Evolutionary conservation across 352 stramenopile species (phyloP).

Genomic region (Phytophthora foliorum): DNA sequence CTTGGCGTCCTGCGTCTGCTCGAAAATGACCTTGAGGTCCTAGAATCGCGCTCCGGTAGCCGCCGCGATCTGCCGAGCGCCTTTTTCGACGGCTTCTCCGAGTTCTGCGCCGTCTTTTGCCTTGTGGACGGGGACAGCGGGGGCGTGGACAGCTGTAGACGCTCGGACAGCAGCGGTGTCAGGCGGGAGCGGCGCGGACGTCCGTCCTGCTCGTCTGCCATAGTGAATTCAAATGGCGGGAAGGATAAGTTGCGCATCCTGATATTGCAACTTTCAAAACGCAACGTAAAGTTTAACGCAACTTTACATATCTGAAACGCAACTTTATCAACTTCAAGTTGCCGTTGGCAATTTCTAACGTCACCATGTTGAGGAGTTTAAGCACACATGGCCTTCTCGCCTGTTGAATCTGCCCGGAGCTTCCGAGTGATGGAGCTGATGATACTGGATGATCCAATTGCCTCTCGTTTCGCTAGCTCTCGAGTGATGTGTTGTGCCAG

Average conservation of each 20-base stretch:
- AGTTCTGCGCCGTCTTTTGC: slow-evolving; percentile 9
- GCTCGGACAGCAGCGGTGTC: slow-evolving; percentile 30
- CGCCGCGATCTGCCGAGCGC: slow-evolving; percentile 1
- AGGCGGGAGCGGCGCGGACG: slow-evolving; percentile 13
- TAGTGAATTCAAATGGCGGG: not conserved
- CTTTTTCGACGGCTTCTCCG: slow-evolving; percentile 15
- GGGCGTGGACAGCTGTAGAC: slow-evolving; percentile 31
- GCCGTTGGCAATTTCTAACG: no score
- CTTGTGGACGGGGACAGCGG: slow-evolving; percentile 3
- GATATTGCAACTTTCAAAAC: no score
- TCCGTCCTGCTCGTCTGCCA: not conserved
- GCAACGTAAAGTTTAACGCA: no score
- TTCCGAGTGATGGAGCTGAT: not conserved
- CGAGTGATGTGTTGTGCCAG: slow-evolving; percentile 33
- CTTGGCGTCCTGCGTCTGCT: slow-evolving; percentile 9
- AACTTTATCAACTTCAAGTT: no score
- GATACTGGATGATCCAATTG: not conserved
- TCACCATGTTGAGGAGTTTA: no score
- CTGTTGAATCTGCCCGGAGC: not conserved
- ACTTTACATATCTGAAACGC: no score
- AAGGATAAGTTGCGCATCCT: not conserved
- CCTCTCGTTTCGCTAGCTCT: slow-evolving; percentile 15
- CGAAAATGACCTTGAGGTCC: not conserved
- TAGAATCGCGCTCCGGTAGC: not conserved
- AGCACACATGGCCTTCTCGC: not conserved